Conservation (phyloP, 2,329 filamentous ascomycete species). For the Epichloe glyceriae region DNA sequence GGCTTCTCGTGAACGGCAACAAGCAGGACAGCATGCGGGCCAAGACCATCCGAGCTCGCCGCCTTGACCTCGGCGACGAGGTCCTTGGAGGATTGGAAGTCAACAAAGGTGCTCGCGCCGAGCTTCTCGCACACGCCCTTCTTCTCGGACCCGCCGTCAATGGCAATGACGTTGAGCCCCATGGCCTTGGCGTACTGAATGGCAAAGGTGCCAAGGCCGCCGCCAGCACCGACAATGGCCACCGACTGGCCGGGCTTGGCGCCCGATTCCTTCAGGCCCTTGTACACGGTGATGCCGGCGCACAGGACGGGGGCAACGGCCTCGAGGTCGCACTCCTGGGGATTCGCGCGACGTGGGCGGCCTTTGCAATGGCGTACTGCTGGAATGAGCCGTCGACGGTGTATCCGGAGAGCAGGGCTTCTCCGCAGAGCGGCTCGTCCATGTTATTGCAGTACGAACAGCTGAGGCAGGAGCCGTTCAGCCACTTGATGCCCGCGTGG, state of each 20-base stretch:
- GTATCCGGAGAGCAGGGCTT: conserved; percentile 72
- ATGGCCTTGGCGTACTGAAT: conserved; percentile 85
- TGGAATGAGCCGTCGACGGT: conserved; percentile 90
- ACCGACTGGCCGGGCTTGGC: conserved; percentile 62
- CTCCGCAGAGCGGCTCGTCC: conserved; percentile 72
- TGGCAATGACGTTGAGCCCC: conserved; percentile 68
- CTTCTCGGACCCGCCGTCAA: conserved; percentile 79
- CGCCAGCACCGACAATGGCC: conserved; percentile 76
- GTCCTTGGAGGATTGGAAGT: conserved; percentile 66
- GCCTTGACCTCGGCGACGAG: conserved; percentile 75
- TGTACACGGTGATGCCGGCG: conserved; percentile 80
- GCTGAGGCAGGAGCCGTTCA: conserved; percentile 73
- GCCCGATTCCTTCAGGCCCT: conserved; percentile 76
- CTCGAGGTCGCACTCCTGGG: conserved; percentile 66
- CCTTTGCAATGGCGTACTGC: conserved; percentile 81
- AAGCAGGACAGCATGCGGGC: conserved; percentile 76
- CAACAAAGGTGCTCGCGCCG: conserved; percentile 62
- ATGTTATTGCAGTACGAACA: conserved; percentile 73
- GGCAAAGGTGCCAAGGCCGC: conserved; percentile 66
- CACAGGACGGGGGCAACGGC: conserved; percentile 70
- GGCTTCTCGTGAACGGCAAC: conserved; percentile 82
- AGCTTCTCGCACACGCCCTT: conserved; percentile 53
- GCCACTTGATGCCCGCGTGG: conserved; percentile 81
- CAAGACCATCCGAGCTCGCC: conserved; percentile 65
- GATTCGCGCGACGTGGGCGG: conserved; percentile 70